A percentile compares a stretch with the other conserved stretches of the same genome.
Conservation (phyloP, 768 basidiomycete species). For the Boletus fagicola region DNA sequence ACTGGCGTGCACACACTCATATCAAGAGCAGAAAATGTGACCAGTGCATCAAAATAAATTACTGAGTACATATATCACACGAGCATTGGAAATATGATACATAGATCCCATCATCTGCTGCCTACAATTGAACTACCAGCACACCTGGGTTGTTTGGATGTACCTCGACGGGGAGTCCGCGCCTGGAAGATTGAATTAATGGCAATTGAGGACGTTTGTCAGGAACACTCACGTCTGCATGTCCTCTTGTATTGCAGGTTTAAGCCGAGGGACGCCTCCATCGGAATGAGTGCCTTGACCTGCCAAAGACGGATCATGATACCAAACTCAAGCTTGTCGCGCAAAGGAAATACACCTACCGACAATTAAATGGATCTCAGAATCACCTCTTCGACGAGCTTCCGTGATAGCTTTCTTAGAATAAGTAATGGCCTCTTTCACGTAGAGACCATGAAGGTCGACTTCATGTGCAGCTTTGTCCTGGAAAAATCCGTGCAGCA, state of each 20-base stretch:
- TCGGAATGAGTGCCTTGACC: conserved; percentile 89
- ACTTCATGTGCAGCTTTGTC: conserved; percentile 68
- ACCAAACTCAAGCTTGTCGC: neutral
- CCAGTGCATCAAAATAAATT: neutral
- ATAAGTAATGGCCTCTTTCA: conserved; percentile 81
- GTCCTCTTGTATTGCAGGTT: conserved; percentile 83
- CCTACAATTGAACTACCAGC: conserved; percentile 57
- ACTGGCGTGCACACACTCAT: too few species aligned
- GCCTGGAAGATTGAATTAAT: conserved; percentile 40
- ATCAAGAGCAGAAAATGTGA: neutral
- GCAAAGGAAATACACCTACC: conserved; percentile 46
- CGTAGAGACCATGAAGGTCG: conserved; percentile 90
- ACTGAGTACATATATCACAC: neutral
- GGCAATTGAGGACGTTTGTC: neutral
- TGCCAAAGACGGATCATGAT: conserved; percentile 23
- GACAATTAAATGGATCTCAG: conserved; percentile 76
- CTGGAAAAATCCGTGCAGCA: conserved; percentile 30
- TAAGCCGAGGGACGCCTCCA: conserved; percentile 74
- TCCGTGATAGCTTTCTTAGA: conserved; percentile 67
- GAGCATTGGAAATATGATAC: neutral
- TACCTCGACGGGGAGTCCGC: conserved; percentile 65
- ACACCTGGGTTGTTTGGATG: conserved; percentile 85
- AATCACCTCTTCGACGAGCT: conserved; percentile 59
- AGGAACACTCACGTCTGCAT: conserved; percentile 60
- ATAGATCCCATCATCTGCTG: neutral